Evolutionary conservation across 192 early-diverging fungal genomes (phyloP).

Genomic region (Obelidium mucronatum): DNA sequence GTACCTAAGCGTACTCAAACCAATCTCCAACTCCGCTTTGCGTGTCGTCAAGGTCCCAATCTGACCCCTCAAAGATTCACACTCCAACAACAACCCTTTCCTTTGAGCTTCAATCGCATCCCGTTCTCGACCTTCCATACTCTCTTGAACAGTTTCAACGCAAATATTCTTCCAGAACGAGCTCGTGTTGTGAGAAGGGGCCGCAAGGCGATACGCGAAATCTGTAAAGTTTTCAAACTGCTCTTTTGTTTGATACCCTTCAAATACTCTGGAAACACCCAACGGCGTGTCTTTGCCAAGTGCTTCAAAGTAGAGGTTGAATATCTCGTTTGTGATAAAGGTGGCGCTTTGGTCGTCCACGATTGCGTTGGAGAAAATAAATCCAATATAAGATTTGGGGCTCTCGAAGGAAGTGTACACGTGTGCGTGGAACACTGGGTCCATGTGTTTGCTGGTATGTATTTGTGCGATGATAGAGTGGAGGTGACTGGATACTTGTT

Average conservation of each 20-base stretch:
- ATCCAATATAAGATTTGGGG: conserved; percentile 23
- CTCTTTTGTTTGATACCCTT: conserved; percentile 35
- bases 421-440: conserved; percentile 29
- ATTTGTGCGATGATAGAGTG: background rate
- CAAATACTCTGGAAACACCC: conserved; percentile 16
- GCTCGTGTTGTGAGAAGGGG: conserved; percentile 19
- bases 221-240: conserved; percentile 50
- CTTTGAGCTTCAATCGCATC: conserved; percentile 46
- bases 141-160: conserved; percentile 56
- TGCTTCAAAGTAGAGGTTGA: conserved; percentile 42
- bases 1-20: conserved; percentile 36
- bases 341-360: conserved; percentile 43
- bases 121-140: conserved; percentile 42
- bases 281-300: background rate
- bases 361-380: conserved; percentile 40
- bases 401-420: conserved; percentile 3
- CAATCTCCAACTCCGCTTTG: conserved; percentile 48
- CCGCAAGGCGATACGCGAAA: conserved; percentile 40
- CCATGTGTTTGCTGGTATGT: background rate
- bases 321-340: conserved; percentile 44
- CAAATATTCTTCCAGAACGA: conserved; percentile 50
- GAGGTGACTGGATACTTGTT: background rate
- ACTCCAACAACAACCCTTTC: conserved; percentile 39
- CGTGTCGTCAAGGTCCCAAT: conserved; percentile 42
- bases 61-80: conserved; percentile 28